phyloP scores from a whole-genome alignment of 2,329 filamentous ascomycete species.

The Blastomyces gilchristii region DNA sequence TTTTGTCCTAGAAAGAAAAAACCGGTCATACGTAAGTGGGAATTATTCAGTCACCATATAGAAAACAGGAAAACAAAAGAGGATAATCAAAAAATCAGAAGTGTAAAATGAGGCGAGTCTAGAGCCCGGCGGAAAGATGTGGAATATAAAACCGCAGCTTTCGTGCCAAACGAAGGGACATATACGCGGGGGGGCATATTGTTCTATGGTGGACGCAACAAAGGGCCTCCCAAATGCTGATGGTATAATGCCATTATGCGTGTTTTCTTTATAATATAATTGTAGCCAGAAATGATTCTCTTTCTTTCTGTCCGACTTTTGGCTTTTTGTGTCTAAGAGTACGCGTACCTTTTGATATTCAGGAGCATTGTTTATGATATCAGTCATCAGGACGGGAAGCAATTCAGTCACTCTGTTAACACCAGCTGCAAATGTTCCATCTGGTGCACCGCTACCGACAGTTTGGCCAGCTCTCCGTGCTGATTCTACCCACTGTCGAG shows the following conservation, averaged over 20 bases:
- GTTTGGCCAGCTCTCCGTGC: constrained; percentile 77
- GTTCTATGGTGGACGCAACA: constrained; percentile 1
- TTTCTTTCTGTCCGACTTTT: background rate
- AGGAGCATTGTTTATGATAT: constrained; percentile 79
- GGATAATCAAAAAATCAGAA: constrained; percentile 8
- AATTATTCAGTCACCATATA: constrained; percentile 26
- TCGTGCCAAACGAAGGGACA: background rate
- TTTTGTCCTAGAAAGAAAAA: constrained; percentile 67
- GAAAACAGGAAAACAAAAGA: background rate
- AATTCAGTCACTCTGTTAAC: constrained; percentile 95
- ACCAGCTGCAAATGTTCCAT: constrained; percentile 89
- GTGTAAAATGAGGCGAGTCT: constrained; percentile 8
- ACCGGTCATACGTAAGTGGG: constrained; percentile 41
- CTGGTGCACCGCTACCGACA: constrained; percentile 67
- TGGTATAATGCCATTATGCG: constrained; percentile 3
- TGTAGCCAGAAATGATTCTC: background rate
- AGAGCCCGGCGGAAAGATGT: constrained; percentile 1
- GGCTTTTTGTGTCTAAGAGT: constrained; percentile 16
- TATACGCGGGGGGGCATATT: constrained; percentile 6
- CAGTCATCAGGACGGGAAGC: constrained; percentile 87
- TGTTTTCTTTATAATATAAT: constrained; percentile 3
- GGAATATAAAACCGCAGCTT: background rate
- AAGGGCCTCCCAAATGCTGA: background rate
- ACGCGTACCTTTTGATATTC: constrained; percentile 91
- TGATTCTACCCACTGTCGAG: constrained; percentile 95